Base-by-base conservation (phyloP, 106 monocot genomes). In the Dioscorea alata region DNA sequence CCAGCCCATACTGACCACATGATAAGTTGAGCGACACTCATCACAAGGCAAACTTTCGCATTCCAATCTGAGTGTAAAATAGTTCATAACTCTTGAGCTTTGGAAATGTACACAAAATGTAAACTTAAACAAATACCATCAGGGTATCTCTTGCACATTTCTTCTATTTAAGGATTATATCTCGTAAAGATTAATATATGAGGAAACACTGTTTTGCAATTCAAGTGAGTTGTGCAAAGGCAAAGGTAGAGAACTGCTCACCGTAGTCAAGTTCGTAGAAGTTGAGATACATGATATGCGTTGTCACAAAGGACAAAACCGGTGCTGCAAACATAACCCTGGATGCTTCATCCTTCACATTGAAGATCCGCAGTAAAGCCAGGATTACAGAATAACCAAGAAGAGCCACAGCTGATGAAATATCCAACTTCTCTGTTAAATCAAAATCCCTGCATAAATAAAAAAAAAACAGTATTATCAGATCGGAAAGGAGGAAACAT, bases 281-380 rank as follows among this genome's bases (percentile, higher is more conserved):
- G 78, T 97, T 92, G 54, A 97, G 82, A 65, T 85, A 97, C 64
- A 97, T 60, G 49, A 97, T 97, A 61, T 92, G 92, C 22, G 97
- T 92, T 12, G 92, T 89, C 69, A 97, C 75, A 74, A 97, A 97
- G 13, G 97, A 89, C 50, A 92, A 77, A 54, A 97, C 72, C 20
- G 97, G 97, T 1, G 97, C 89, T 15, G 92, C 80, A 68, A 92
- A 74, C 97, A 97, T 97, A 48, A 97, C 92, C 64, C 97, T 82
- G 0, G 87, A 71, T 33, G 97, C 97, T 69, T 97, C 97, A 74
- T 83, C 81, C 70, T 78, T 86, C 50, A 97, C 87, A 74, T 81
- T 83, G 48, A 97, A 90, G 7, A 86, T 87, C 62, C 97, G 78
- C 24, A 97, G 71, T 49, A 97, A 76, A 28, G 84, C 68, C 60